Conservation (phyloP, 805 yeast species). For the Yarrowia sp. region DNA sequence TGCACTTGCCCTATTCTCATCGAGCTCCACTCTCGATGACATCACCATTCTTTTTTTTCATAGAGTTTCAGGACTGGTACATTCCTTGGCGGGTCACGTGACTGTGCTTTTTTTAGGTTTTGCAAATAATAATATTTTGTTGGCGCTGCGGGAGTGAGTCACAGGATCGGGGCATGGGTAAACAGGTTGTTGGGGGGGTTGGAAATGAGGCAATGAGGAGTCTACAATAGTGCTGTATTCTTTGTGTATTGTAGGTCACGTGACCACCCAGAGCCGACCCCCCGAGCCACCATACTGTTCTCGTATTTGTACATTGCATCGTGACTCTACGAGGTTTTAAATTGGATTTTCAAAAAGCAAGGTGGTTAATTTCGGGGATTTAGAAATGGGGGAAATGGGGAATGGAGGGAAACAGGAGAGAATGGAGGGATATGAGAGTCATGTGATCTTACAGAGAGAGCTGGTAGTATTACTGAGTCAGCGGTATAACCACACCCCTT, state of each 20-base stretch:
- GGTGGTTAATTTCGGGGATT: conserved; percentile 13
- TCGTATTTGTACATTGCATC: neutral
- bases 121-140: neutral
- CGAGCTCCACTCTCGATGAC: neutral
- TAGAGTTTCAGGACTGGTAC: neutral
- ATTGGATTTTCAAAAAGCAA: conserved; percentile 4
- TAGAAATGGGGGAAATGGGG: neutral
- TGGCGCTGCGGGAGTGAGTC: conserved; percentile 4
- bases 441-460: no score
- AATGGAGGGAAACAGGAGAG: no score
- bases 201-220: no score
- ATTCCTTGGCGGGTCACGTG: conserved; percentile 1
- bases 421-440: no score
- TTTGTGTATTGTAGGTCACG: neutral
- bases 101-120: neutral
- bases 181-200: no score
- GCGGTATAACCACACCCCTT: no score
- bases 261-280: neutral
- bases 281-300: neutral
- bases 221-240: neutral
- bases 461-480: no score
- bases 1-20: neutral
- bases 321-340: conserved; percentile 17
- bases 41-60: neutral
- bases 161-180: neutral